Conservation (phyloP, 2,329 filamentous ascomycete species). For the Sporothrix euskadiensis region DNA sequence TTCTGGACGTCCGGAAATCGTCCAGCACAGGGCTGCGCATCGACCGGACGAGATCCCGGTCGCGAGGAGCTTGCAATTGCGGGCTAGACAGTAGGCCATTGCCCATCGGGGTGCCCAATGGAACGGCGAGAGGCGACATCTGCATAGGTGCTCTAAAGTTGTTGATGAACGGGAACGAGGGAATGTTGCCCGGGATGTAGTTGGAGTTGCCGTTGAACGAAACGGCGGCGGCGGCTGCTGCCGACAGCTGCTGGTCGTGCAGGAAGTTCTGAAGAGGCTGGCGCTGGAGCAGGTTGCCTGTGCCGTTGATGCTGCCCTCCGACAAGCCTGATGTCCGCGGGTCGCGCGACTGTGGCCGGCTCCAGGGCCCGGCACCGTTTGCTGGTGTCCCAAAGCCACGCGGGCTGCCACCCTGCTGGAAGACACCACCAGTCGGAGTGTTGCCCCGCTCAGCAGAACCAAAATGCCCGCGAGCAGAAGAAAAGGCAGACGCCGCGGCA, state of each 20-base stretch:
- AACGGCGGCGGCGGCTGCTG: conserved; percentile 2
- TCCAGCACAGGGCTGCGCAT: conserved; percentile 72
- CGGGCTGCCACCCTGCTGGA: conserved; percentile 40
- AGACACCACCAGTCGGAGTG: conserved; percentile 38
- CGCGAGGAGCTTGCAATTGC: conserved; percentile 42
- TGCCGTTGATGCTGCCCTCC: not conserved
- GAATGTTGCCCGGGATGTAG: conserved; percentile 3
- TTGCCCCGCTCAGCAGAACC: conserved; percentile 42
- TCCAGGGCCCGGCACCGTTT: conserved; percentile 42
- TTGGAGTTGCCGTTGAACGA: not conserved
- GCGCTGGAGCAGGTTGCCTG: conserved; percentile 16
- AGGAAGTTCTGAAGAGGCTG: conserved; percentile 17
- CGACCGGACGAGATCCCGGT: conserved; percentile 26
- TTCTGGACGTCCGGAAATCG: conserved; percentile 73
- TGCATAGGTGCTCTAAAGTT: conserved; percentile 41
- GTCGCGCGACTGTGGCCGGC: conserved; percentile 41
- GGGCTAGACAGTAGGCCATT: conserved; percentile 38
- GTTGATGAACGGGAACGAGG: conserved; percentile 43
- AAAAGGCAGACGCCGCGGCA: not conserved
- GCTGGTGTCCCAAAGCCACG: conserved; percentile 25
- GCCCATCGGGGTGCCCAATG: conserved; percentile 35
- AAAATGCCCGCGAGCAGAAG: conserved; percentile 38
- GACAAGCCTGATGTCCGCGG: conserved; percentile 32
- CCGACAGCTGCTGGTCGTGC: conserved; percentile 26
- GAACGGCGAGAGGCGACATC: conserved; percentile 36